Evolutionary conservation across 805 yeast genomes (phyloP), one percentile per base, ranked within the genome.

Genomic region (Metschnikowia vanudenii): DNA sequence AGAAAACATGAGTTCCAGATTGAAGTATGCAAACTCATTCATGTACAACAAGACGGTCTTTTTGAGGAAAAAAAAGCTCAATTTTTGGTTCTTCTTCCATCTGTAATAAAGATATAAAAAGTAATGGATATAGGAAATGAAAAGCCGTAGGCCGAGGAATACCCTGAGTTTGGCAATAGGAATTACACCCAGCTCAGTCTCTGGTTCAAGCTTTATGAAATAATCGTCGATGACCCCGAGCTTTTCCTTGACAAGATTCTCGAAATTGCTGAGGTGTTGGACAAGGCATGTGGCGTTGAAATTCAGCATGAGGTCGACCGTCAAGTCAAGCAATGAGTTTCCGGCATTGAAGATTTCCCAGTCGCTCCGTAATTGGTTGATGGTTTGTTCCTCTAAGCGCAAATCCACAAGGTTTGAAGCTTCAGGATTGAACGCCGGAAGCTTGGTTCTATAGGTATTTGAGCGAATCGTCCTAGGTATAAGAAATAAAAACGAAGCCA

Each of bases 51-150:
- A 37, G 10, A 52, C 13, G 13, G 54, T 31, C 41, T 59, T 60
- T 17, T 55, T 51, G 18, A 54, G 38, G 41, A 55, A 60, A 37
- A 52, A 50, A 24, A 43, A 56, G 22, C 57, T 54, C 29, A 53
- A 43, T 8, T 49, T 50, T 3, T 17, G 22, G 37, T 52, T 40
- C 1, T 52, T 52, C 37, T 47, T 51, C 41, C 46, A 46, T 28
- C 51, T 46, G 46, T 54, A 60, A 47, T 56, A 56, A 10, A 55
- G 41, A 41, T 54, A 47, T 30, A 60, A 50, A 49, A 54, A 60
- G 37, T 43, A 55, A 38, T 55, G 53, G 16, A 55, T 41, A 28
- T 47, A 49, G 9, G 53, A 54, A 13, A 53, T 40, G 37, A 57
- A 52, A 3, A 54, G 12, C 45, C 52, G 52, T 2, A 51, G 26